These are phyloP conservation scores for Aaosphaeria pasadenensis DNA, from an alignment of 2,329 filamentous ascomycete genomes.

Conservation along the genomic window DNA sequence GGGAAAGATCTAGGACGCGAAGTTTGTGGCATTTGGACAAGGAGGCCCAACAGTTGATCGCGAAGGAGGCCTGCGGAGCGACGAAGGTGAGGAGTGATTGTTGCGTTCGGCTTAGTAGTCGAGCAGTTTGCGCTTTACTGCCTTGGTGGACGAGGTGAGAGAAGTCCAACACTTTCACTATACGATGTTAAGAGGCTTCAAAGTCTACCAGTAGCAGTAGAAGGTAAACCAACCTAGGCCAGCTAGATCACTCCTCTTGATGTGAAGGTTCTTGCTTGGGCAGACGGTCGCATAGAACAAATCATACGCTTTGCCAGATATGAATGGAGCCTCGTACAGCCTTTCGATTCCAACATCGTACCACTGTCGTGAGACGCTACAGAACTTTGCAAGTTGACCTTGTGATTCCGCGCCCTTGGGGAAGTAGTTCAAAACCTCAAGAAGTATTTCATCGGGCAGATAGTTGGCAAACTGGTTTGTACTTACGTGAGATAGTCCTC, in stretches of 20 bases:
- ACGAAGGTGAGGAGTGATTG: conserved; percentile 52
- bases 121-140: conserved; percentile 55
- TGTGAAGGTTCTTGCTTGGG: conserved; percentile 49
- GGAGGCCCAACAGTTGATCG: conserved; percentile 55
- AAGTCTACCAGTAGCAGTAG: neutral
- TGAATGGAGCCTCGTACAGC: conserved; percentile 53
- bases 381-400: conserved; percentile 49
- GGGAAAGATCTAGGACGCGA: conserved; percentile 49
- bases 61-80: conserved; percentile 58
- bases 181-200: neutral
- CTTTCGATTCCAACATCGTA: conserved; percentile 50
- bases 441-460: conserved; percentile 55
- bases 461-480: conserved; percentile 23
- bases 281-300: conserved; percentile 55
- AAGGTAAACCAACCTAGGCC: conserved; percentile 24
- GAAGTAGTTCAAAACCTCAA: conserved; percentile 48
- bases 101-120: conserved; percentile 55
- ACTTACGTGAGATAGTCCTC: too few relatives aligned
- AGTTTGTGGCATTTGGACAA: conserved; percentile 55
- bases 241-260: conserved; percentile 48
- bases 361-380: conserved; percentile 51
- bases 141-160: conserved; percentile 57
- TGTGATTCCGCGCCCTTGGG: conserved; percentile 41
- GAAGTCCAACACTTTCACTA: conserved; percentile 53
- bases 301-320: conserved; percentile 53